Base-by-base conservation (phyloP, 139 green algal species). In the Volvox africanus region DNA sequence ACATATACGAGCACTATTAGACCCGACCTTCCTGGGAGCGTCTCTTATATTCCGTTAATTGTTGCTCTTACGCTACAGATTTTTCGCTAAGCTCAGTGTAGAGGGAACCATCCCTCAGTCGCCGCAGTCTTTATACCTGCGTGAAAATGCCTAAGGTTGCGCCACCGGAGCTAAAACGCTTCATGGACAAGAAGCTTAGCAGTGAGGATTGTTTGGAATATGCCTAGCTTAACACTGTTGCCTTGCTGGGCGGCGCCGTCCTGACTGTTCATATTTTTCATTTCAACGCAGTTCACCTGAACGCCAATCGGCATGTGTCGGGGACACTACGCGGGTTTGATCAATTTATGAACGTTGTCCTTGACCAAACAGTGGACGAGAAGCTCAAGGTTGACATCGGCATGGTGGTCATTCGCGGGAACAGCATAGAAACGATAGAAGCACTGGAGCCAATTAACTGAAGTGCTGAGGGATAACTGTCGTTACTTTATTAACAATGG, bases 311-410 rank as follows among this genome's bases (percentile, higher is more conserved):
- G 37, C 95, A 97, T 35, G 98, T 99, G 32, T 97, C 97, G 1
- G 98, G 98, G 1, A 96, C 98, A 21, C 96, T 99, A 32, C 94
- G 98, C 0, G 98, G 98, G 0, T 99, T 99, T 88, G 98, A 99
- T 92, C 98, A 99, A 93, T 99, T 99, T 93, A 99, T 99, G 97
- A 99, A 99, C 94, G 92, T 99, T 11, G 98, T 99, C 92, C 93
- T 99, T 88, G 98, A 99, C 94, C 94, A 96, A 75, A 97, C 97
- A 1, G 95, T 99, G 36, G 98, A 99, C 82, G 96, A 98, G 80
- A 98, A 99, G 91, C 92, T 94, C 20, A 98, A 99, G 76, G 93
- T 93, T 26, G 98, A 99, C 79, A 97, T 99, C 55, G 98, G 98
- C 86, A 99, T 99, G 98, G 97, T 99, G 92, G 98, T 99, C 0